These are phyloP conservation scores for Orbilia blumenaviensis DNA, from an alignment of 2,329 filamentous ascomycete genomes.

Conservation along the genomic window DNA sequence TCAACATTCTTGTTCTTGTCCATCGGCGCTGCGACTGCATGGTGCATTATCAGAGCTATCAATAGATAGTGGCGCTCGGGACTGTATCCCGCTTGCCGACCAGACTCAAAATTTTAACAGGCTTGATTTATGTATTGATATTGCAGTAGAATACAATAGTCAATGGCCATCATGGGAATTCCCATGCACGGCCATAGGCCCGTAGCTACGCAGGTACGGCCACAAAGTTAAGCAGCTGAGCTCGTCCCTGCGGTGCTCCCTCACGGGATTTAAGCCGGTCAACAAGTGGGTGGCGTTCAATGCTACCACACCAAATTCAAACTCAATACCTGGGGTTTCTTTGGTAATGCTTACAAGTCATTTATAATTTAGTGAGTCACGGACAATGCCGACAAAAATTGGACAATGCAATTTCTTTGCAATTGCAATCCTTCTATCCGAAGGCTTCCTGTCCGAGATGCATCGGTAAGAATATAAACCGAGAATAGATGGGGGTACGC, in stretches of 20 bases:
- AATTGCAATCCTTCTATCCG: too few species aligned
- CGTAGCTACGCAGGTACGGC: not conserved
- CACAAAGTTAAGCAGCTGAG: not conserved
- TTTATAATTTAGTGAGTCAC: too few species aligned
- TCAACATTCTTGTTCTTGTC: too few species aligned
- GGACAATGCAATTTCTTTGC: too few species aligned
- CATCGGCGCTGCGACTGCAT: too few species aligned
- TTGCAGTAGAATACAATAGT: too few species aligned
- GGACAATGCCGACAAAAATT: too few species aligned
- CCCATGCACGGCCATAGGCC: not conserved
- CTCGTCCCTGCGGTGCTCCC: not conserved
- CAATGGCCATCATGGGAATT: not conserved
- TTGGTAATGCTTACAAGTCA: slow-evolving; percentile 8
- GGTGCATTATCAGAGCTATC: too few species aligned
- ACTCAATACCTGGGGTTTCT: not conserved
- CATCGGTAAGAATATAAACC: not conserved
- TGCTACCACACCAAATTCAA: not conserved
- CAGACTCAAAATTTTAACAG: too few species aligned
- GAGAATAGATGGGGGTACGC: not conserved
- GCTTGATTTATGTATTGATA: too few species aligned
- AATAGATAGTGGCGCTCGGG: too few species aligned
- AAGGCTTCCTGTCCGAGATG: not conserved
- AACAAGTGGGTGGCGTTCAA: not conserved
- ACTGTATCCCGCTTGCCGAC: too few species aligned
- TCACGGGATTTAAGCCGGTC: not conserved